phyloP scores from a whole-genome alignment of 805 yeast genomes.

The Candida oleophila region DNA sequence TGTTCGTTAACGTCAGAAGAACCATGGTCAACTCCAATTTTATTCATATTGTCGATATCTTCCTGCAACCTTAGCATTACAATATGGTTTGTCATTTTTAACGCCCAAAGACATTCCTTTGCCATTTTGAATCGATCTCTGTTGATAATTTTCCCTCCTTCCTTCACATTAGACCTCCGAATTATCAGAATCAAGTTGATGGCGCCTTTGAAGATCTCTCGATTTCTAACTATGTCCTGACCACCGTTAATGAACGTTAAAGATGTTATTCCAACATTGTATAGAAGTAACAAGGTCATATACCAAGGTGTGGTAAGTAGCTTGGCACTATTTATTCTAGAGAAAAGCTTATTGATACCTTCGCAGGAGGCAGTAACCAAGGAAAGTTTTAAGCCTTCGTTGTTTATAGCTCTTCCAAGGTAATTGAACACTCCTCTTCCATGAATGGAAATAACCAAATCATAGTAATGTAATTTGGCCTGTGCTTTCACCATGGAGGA shows the following conservation, averaged over 20 bases:
- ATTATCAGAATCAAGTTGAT: slow-evolving; percentile 20
- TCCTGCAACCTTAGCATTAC: slow-evolving; percentile 44
- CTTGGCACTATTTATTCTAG: slow-evolving; percentile 26
- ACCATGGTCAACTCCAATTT: slow-evolving; percentile 54
- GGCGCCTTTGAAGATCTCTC: slow-evolving; percentile 21
- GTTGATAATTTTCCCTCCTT: slow-evolving; percentile 27
- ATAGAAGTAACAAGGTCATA: slow-evolving; percentile 42
- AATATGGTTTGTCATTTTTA: slow-evolving; percentile 54
- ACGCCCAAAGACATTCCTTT: slow-evolving; percentile 61
- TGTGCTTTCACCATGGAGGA: slow-evolving; percentile 29
- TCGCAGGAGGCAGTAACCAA: slow-evolving; percentile 29
- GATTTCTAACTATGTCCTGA: slow-evolving; percentile 19
- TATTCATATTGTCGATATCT: slow-evolving; percentile 33
- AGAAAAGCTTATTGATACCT: slow-evolving; percentile 28
- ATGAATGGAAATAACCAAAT: slow-evolving; percentile 33
- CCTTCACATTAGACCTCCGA: slow-evolving; percentile 30
- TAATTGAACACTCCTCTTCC: slow-evolving; percentile 32
- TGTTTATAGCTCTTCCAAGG: slow-evolving; percentile 30
- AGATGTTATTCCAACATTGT: slow-evolving; percentile 43
- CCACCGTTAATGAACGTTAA: slow-evolving; percentile 47
- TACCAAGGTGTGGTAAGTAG: slow-evolving; percentile 52
- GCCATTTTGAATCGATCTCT: slow-evolving; percentile 49
- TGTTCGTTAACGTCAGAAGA: slow-evolving; percentile 49
- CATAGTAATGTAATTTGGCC: slow-evolving; percentile 40
- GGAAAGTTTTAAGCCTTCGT: slow-evolving; percentile 30